Percentiles rank a stretch among this genome's conserved stretches.
Conservation (phyloP, 495 filamentous ascomycete genomes). For the Hapsidospora chrysogenum region DNA sequence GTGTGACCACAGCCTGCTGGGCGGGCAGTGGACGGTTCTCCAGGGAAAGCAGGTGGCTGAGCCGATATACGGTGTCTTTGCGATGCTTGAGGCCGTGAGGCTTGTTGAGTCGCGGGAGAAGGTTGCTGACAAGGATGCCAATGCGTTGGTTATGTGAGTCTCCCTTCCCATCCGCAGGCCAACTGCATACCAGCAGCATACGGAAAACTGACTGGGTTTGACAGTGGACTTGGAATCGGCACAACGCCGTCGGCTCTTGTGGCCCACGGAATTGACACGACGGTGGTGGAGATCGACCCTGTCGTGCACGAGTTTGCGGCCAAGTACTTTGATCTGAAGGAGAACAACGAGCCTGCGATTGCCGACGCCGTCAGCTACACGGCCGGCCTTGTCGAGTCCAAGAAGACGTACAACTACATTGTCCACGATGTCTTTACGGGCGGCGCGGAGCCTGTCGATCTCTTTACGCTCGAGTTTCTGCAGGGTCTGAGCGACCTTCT, state of each 20-base stretch:
- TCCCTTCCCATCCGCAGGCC: not conserved
- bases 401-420: constrained; percentile 67
- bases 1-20: constrained; percentile 85
- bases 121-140: constrained; percentile 44
- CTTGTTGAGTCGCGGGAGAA: constrained; percentile 45
- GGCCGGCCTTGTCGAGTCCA: constrained; percentile 20
- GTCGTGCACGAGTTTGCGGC: constrained; percentile 66
- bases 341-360: constrained; percentile 64
- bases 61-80: constrained; percentile 84
- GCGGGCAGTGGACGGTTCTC: constrained; percentile 74
- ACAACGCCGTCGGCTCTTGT: constrained; percentile 79
- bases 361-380: constrained; percentile 71
- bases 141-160: constrained; percentile 68
- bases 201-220: too few species aligned
- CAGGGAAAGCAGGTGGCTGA: constrained; percentile 43
- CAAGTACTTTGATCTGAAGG: constrained; percentile 66
- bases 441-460: constrained; percentile 70
- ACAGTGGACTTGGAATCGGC: constrained; percentile 77
- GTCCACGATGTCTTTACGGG: constrained; percentile 98
- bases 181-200: too few species aligned
- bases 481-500: constrained; percentile 48
- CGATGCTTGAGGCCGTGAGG: constrained; percentile 80
- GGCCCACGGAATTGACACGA: constrained; percentile 76
- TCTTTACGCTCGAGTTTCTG: constrained; percentile 81
- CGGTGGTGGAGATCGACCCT: constrained; percentile 87